Evolutionary conservation across 2,329 filamentous ascomycete genomes (phyloP).

Genomic region (Tolypocladium pustulatum): DNA sequence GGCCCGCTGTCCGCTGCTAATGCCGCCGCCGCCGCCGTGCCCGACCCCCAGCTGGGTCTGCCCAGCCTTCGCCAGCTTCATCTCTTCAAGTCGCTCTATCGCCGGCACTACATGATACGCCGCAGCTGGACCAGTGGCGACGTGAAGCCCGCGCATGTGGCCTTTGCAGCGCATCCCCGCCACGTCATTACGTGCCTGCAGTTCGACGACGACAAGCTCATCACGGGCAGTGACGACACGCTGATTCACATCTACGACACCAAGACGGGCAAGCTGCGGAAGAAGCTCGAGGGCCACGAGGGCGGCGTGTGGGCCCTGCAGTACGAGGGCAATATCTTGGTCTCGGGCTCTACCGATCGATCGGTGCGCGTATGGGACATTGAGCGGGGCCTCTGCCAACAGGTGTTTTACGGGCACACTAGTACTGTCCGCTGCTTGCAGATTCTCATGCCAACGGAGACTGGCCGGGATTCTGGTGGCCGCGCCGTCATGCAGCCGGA

Average conservation of each 20-base stretch:
- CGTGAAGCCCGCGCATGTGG: slow-evolving; percentile 79
- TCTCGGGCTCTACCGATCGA: slow-evolving; percentile 91
- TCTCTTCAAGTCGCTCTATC: slow-evolving; percentile 92
- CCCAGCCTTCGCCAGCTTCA: slow-evolving; percentile 73
- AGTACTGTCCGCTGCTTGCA: slow-evolving; percentile 94
- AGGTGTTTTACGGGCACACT: slow-evolving; percentile 95
- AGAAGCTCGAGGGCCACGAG: slow-evolving; percentile 83
- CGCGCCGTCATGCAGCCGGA: slow-evolving; percentile 80
- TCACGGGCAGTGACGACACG: slow-evolving; percentile 95
- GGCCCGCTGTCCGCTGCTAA: slow-evolving; percentile 80
- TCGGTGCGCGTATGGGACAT: slow-evolving; percentile 99
- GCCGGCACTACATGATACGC: slow-evolving; percentile 81
- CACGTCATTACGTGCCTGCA: slow-evolving; percentile 97
- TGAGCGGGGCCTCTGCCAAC: slow-evolving; percentile 80
- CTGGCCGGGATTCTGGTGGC: slow-evolving; percentile 61
- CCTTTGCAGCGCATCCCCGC: slow-evolving; percentile 89
- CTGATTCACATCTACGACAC: slow-evolving; percentile 98
- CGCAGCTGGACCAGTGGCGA: slow-evolving; percentile 85
- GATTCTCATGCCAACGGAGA: slow-evolving; percentile 78
- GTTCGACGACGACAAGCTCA: slow-evolving; percentile 95
- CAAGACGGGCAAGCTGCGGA: slow-evolving; percentile 77
- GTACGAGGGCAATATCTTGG: slow-evolving; percentile 88
- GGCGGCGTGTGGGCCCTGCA: slow-evolving; percentile 96
- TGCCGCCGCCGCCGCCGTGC: slow-evolving; percentile 71
- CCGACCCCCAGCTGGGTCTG: slow-evolving; percentile 71